Conservation (phyloP, 1,284 basidiomycete species). For the Omphalotus olearius region DNA sequence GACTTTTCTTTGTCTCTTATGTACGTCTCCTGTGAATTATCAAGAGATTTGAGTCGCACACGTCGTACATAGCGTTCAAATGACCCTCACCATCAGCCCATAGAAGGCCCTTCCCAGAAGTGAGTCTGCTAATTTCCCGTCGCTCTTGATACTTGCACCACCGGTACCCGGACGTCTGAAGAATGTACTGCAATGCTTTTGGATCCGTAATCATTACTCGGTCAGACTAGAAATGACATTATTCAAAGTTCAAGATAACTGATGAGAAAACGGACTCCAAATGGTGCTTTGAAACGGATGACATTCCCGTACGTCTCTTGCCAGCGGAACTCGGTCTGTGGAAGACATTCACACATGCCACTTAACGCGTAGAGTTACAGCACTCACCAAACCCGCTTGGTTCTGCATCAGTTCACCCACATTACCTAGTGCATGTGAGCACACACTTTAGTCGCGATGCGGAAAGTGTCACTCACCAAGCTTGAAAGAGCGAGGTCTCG, state of each 20-base stretch:
- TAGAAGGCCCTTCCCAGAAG: slow-evolving; percentile 31
- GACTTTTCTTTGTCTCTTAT: slow-evolving; percentile 39
- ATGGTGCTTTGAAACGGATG: slow-evolving; percentile 8
- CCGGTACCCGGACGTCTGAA: slow-evolving; percentile 33
- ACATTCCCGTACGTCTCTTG: slow-evolving; percentile 10
- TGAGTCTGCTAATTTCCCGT: slow-evolving; percentile 25
- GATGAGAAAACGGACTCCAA: slow-evolving; percentile 3
- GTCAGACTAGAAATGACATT: neutral
- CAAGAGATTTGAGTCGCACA: neutral
- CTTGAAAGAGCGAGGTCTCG: slow-evolving; percentile 2
- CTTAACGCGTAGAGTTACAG: neutral
- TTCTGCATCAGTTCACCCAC: slow-evolving; percentile 8
- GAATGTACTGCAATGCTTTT: slow-evolving; percentile 38
- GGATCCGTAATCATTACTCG: slow-evolving; percentile 28
- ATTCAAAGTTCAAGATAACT: neutral
- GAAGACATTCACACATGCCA: neutral
- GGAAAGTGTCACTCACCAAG: slow-evolving; percentile 3
- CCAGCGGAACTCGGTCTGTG: slow-evolving; percentile 12
- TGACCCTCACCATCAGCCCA: slow-evolving; percentile 36
- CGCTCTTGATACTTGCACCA: slow-evolving; percentile 33
- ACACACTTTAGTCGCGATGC: neutral
- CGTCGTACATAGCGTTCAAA: neutral
- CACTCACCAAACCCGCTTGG: slow-evolving; percentile 6
- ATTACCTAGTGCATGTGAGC: neutral
- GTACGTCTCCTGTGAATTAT: slow-evolving; percentile 32